Base-by-base conservation (phyloP, 2,329 filamentous ascomycete species). In the Colletotrichum graminicola region DNA sequence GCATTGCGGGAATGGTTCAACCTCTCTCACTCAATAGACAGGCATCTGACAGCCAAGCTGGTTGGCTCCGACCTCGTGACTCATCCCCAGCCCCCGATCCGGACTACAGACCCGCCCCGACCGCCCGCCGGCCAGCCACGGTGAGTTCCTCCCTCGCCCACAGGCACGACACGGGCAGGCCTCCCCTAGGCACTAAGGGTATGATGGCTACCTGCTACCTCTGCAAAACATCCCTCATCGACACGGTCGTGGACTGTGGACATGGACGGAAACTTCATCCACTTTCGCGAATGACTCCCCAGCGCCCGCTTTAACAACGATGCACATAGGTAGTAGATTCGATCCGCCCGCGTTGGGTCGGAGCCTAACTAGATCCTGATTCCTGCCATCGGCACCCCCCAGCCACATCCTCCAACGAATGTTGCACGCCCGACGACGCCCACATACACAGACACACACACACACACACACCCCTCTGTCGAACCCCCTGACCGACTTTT, bases 301-400 rank as follows among this genome's bases (percentile, higher is more conserved):
- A 43, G 34, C 52, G 52, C 16, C 51, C 54, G 34, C 34, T 56
- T 14, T 26, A 39, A 12, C 21, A 39, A 56, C 23, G 56, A 45
- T 26, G 45, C 66, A 57, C 52, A 45, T 7, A 29, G 29, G 1
- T 39, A 16, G 12, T 14, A 14, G 2, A 14, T 26, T 54, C 45
- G 66, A 60, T 66, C 34, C 62, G 36, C 54, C 29, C 12, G 39
- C 51, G 23, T 62, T 64, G 39, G 64, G 68, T 63, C 57, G 68
- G 51, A 62, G 68, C 68, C 68, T 73, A 72, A 55, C 68, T 73
- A 68, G 60, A 68, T 67, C 71, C 69, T 71, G 55, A 69, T 63
- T 73, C 71, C 65, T 72, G 63, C 54, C 47, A 55, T 18, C 39
- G 10, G 3, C 45, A 23, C 66, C 16, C 34, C 55, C 62, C 57